Evolutionary conservation across 169 alveolate genomes (phyloP), one percentile per base, ranked within the genome.

Genomic region (Cryptosporidium andersoni): DNA sequence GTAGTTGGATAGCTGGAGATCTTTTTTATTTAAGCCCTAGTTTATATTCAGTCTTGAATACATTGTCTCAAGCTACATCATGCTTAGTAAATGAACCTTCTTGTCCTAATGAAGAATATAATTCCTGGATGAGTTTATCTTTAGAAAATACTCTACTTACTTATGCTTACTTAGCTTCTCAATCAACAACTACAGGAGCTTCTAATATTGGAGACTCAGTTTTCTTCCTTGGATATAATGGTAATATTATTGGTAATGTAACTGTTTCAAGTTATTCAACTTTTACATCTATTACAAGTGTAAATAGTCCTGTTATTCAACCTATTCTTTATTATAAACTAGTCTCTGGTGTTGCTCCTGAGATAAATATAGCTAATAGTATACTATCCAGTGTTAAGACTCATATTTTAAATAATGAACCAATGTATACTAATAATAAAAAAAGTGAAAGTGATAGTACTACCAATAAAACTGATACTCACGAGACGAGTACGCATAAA

Each of bases 1-100:
- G 85, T 2, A 63, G 49, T 0, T 74, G 85, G 85, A 55, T 74
- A 37, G 40, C 85, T n/a, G 85, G 85, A 1, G 85, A 74, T 58
- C 55, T 74, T 39, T 74, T 74, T 74, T 14, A 58, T n/a, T 55
- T 74, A 45, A 74, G 74, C 9, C 12, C 85, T 2, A 47, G 43
- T 25, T 45, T 56, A 1, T 40, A 34, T 25, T 47, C 43, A 36
- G 37, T 51, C 36, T 25, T 74, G 2, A 47, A 74, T 25, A 43
- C 42, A 45, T 14, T 51, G 2, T 34, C 55, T 7, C 40, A 25
- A 8, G 42, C 85, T 6, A 74, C 40, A 16, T 25, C 60, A 16
- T 74, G 85, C 45, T 58, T 63, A 0, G 48, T 74, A 11, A 36
- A 58, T 11, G 60, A 16, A 4, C 60, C 85, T 14, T 16, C 85